Base-by-base conservation (phyloP, 164 flowering plant genomes). In the Litsea cubeba region DNA sequence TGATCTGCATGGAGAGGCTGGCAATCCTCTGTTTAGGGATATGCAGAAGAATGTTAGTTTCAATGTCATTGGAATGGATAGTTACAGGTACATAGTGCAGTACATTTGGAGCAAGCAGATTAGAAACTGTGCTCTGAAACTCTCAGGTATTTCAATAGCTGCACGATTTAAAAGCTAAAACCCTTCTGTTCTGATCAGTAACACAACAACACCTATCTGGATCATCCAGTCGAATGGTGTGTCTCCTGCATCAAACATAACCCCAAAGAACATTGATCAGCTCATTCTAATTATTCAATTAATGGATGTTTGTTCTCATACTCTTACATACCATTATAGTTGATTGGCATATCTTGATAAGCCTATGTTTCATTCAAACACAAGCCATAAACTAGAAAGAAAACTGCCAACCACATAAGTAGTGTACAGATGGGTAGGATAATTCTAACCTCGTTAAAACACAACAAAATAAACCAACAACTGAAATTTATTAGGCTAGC, bases 31-130 rank as follows among this genome's bases (percentile, higher is more conserved):
- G 65, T 74, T 74, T 57, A 68, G 15, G 54, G 76, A 74, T 74
- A 1, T 15, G n/a, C 49, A 51, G 51, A 67, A 8, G 51, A 74
- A 74, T n/a, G 65, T 35, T 10, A 74, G 76, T 15, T 74, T 74
- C 76, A 74, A 74, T 58, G 57, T 74, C 4, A 51, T 74, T 32
- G 76, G 76, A 22, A 24, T 57, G 54, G 67, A 74, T 58, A 71
- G 71, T 57, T 68, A 74, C 17, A 74, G 71, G 65, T 74, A 74
- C 65, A 74, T 74, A 26, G 76, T 74, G 50, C 76, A 66, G 30
- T 40, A 74, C 17, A 66, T 66, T 18, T 74, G 76, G 76, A 46
- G 66, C 64, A 62, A 65, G 30, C 62, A 67, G 64, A 63, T 63
- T 12, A 63, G 14, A 30, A 63, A 63, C 26, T 63, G 66, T 63